Evolutionary conservation across 106 monocot genomes (phyloP).

Genomic region (Dendrobium huoshanense): DNA sequence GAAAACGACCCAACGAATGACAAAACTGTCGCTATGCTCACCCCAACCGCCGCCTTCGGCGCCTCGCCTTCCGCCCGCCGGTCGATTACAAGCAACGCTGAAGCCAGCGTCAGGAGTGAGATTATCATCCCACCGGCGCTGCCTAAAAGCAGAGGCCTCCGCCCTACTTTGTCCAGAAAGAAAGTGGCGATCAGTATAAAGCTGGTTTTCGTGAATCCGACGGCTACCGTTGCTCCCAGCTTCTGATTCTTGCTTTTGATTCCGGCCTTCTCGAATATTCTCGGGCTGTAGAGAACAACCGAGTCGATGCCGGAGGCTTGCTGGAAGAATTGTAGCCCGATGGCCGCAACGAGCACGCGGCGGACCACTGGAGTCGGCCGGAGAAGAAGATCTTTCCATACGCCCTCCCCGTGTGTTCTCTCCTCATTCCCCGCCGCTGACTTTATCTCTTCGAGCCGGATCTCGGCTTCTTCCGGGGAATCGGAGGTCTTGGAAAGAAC

Average conservation of each 20-base stretch:
- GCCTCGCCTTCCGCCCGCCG: conserved; percentile 4
- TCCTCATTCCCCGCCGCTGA: conserved; percentile 19
- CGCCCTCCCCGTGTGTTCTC: conserved; percentile 32
- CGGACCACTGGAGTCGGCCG: conserved; percentile 55
- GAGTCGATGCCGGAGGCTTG: conserved; percentile 82
- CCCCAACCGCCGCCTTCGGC: conserved; percentile 16
- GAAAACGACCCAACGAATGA: conserved; percentile 34
- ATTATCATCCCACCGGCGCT: conserved; percentile 61
- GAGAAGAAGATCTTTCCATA: conserved; percentile 61
- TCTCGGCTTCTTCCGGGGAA: conserved; percentile 33
- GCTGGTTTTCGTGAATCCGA: conserved; percentile 65
- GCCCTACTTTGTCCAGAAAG: conserved; percentile 59
- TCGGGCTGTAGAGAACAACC: conserved; percentile 74
- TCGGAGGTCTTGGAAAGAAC: conserved; percentile 39
- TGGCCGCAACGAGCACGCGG: conserved; percentile 40
- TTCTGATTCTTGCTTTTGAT: conserved; percentile 29
- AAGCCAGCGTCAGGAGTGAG: conserved; percentile 37
- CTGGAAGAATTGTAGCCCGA: conserved; percentile 83
- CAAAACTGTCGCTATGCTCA: conserved; percentile 18
- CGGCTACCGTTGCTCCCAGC: conserved; percentile 56
- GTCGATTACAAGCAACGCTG: conserved; percentile 26
- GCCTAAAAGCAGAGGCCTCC: conserved; percentile 49
- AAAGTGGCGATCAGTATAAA: conserved; percentile 65
- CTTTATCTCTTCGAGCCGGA: conserved; percentile 32
- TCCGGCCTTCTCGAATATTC: conserved; percentile 59